Base-by-base conservation (phyloP, 345 rosid species). In the Odontarrhena argentea region DNA sequence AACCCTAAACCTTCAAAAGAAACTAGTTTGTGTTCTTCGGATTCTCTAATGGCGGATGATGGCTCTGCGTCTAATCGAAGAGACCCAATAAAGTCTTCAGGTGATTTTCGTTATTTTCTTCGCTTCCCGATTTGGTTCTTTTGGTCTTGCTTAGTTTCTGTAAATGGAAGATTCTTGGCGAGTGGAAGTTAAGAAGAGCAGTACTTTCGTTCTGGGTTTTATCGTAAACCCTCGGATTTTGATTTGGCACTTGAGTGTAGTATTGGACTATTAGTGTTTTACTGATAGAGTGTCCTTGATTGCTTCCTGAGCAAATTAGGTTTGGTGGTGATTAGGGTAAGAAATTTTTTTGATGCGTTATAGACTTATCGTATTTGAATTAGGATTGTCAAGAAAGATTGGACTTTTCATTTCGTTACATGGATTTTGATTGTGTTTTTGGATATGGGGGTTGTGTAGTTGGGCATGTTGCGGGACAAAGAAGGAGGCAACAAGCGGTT, bases 401-500 rank as follows among this genome's bases (percentile, higher is more conserved):
- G 37, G 54, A 38, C 0, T 47, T 51, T 73, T 51, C 37, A 66
- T 9, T 24, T 0, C 9, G 25, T 51, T 42, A 52, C 32, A 53
- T 67, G n/a, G 34, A 28, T 51, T 18, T 36, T 74, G 60, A 37
- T 55, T 74, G 73, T 54, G 44, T 57, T 18, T 18, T 18, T 18
- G 22, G 22, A 18, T 18, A 18, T 18, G 22, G 22, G 22, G 22
- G 64, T 43, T 74, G 42, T 62, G 18, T 73, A 89, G 96, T 85
- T 69, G 96, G 96, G 55, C 80, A 71, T 72, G 85, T 71, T 34
- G 96, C 99, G 40, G 91, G 96, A n/a, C 85, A 82, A 30, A 80
- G 85, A 84, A 80, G 99, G 77, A 78, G 96, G 74, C 91, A 84
- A 68, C 86, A 84, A 74, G 97, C 99, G 6, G 86, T 82, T 41